Conservation (phyloP, 2,329 filamentous ascomycete species). For the Emmonsiellopsis sp. region DNA sequence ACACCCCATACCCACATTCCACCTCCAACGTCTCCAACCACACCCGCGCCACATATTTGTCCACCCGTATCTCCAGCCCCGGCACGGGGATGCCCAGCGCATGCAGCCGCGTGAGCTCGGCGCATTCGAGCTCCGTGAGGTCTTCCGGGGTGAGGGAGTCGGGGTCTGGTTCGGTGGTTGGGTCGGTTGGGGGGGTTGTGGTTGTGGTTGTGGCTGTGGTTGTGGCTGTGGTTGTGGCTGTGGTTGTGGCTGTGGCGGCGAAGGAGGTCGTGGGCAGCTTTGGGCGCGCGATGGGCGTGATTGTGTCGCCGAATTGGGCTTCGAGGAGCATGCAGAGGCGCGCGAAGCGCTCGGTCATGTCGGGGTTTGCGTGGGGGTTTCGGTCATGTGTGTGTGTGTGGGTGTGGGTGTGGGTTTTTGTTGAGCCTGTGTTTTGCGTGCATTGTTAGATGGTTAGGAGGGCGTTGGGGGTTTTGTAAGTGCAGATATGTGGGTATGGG, state of each 20-base stretch:
- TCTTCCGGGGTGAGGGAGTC: constrained; percentile 18
- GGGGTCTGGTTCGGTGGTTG: constrained; percentile 12
- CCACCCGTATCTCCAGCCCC: constrained; percentile 75
- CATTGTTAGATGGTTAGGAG: constrained; percentile 22
- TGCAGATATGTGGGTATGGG: constrained; percentile 11
- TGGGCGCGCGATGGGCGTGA: constrained; percentile 65
- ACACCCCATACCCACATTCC: constrained; percentile 68
- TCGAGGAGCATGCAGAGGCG: constrained; percentile 94
- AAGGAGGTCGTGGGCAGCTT: constrained; percentile 28
- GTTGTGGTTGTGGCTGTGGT: constrained; percentile 20
- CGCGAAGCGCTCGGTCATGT: constrained; percentile 66
- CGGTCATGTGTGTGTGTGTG: constrained; percentile 36
- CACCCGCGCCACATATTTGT: constrained; percentile 77
- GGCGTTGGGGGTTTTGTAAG: constrained; percentile 1
- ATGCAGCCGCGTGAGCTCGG: constrained; percentile 70
- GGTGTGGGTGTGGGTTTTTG: constrained; percentile 43
- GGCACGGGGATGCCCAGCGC: constrained; percentile 83
- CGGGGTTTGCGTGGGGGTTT: constrained; percentile 67
- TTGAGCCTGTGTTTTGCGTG: constrained; percentile 46
- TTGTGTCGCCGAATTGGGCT: constrained; percentile 85
- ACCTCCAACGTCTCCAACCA: constrained; percentile 91
- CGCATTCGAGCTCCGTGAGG: constrained; percentile 48
- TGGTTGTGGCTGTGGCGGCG: constrained; percentile 15
- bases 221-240: constrained; percentile 27
- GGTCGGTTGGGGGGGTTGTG: constrained; percentile 18